Percentiles rank a stretch among this genome's conserved stretches.
These are phyloP conservation scores for Trichoderma sp. DNA, from an alignment of 2,329 filamentous ascomycete genomes.

Conservation along the genomic window DNA sequence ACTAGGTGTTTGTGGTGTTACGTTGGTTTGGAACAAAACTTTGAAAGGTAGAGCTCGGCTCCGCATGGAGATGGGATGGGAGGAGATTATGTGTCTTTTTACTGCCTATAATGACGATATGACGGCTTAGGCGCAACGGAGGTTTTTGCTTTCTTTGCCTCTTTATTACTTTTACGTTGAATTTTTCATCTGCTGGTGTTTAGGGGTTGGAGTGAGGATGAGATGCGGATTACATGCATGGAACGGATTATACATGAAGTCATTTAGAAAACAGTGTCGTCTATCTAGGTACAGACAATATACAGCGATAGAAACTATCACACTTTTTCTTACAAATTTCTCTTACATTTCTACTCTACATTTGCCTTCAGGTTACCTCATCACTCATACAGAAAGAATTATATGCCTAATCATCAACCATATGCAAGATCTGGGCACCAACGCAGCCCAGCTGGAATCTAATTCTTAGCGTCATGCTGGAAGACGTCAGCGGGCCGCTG, in stretches of 20 bases:
- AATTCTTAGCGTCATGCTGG: conserved; percentile 12
- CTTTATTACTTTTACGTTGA: background rate
- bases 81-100: background rate
- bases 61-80: conserved; percentile 15
- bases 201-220: background rate
- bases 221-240: background rate
- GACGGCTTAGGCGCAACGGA: background rate
- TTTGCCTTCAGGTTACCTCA: background rate
- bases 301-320: background rate
- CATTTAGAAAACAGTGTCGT: background rate
- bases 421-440: conserved; percentile 6
- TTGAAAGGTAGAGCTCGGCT: conserved; percentile 9
- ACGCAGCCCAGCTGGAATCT: background rate
- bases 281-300: background rate
- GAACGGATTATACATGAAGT: background rate
- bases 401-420: background rate
- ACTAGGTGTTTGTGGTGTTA: conserved; percentile 9
- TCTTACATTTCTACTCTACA: background rate
- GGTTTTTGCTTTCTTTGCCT: background rate
- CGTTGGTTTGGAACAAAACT: background rate
- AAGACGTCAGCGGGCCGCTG: conserved; percentile 17
- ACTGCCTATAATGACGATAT: conserved; percentile 1
- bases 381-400: background rate
- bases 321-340: background rate
- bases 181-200: background rate